Evolutionary conservation across 176 grass and related monocot genomes (phyloP).

Genomic region (Ananas comosus): DNA sequence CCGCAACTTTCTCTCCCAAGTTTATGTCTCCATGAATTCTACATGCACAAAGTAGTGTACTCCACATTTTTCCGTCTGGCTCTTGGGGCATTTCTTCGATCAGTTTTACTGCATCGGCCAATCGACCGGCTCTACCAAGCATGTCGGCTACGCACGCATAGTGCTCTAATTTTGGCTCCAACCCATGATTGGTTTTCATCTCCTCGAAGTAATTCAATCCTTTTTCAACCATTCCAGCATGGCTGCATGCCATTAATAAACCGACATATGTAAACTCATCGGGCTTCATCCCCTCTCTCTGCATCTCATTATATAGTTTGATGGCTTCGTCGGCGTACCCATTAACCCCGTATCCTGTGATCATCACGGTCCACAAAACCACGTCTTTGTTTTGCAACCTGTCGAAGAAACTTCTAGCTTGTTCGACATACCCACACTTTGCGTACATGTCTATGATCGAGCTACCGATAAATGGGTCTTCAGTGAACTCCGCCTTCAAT

Average conservation of each 20-base stretch:
- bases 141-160: constrained; percentile 38
- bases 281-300: constrained; percentile 29
- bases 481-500: constrained; percentile 21
- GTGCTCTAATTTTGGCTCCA: constrained; percentile 39
- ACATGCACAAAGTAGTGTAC: constrained; percentile 43
- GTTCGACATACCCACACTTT: constrained; percentile 42
- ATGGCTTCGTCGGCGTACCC: constrained; percentile 37
- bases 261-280: constrained; percentile 46
- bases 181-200: constrained; percentile 29
- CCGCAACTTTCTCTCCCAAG: constrained; percentile 29
- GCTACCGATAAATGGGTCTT: constrained; percentile 36
- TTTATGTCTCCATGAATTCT: constrained; percentile 39
- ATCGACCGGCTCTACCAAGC: constrained; percentile 43
- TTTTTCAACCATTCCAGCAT: constrained; percentile 42
- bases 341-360: constrained; percentile 52
- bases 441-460: constrained; percentile 65
- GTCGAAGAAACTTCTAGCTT: constrained; percentile 43
- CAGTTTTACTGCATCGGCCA: constrained; percentile 27
- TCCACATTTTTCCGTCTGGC: constrained; percentile 38
- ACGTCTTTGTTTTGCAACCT: constrained; percentile 27
- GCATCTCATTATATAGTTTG: constrained; percentile 33
- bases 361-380: constrained; percentile 50
- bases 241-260: constrained; percentile 50
- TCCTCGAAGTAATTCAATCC: constrained; percentile 41
- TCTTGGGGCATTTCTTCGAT: constrained; percentile 45